These are phyloP conservation scores for Cadophora sp. DNA, from an alignment of 2,329 filamentous ascomycete genomes.

Conservation along the genomic window DNA sequence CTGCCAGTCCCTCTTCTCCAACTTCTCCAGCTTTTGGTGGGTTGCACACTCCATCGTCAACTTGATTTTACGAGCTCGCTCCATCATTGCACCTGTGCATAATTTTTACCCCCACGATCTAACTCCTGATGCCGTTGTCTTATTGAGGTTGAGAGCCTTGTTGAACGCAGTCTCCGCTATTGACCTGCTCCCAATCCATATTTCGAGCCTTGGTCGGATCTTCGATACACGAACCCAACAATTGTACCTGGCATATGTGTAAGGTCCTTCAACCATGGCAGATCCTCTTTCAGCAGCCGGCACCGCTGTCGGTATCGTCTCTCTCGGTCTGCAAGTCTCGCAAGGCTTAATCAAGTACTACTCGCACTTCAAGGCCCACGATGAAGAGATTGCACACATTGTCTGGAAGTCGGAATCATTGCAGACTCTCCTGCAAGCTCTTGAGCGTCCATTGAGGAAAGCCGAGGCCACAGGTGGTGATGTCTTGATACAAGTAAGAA, in stretches of 20 bases:
- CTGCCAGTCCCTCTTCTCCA: neutral
- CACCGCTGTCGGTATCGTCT: conserved; percentile 1
- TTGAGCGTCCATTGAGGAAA: neutral
- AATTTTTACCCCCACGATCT: too few species aligned
- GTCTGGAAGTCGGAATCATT: neutral
- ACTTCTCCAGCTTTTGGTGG: neutral
- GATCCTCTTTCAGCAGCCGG: conserved; percentile 5
- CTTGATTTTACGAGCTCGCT: neutral
- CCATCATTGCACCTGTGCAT: too few species aligned
- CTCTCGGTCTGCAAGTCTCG: neutral
- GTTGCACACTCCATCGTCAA: neutral
- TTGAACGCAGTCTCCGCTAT: neutral
- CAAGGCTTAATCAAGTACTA: conserved; percentile 7
- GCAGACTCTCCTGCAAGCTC: neutral
- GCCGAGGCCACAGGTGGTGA: neutral
- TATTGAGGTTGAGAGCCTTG: neutral
- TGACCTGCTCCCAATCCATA: too few species aligned
- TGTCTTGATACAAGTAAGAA: neutral
- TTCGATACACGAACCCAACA: too few species aligned
- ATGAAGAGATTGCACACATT: neutral
- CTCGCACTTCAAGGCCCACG: neutral
- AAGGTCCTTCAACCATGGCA: too few species aligned
- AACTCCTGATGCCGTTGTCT: too few species aligned
- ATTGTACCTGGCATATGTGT: too few species aligned
- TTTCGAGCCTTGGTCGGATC: neutral